Conservation (phyloP, 306 rosid species). For the Rubus idaeus region DNA sequence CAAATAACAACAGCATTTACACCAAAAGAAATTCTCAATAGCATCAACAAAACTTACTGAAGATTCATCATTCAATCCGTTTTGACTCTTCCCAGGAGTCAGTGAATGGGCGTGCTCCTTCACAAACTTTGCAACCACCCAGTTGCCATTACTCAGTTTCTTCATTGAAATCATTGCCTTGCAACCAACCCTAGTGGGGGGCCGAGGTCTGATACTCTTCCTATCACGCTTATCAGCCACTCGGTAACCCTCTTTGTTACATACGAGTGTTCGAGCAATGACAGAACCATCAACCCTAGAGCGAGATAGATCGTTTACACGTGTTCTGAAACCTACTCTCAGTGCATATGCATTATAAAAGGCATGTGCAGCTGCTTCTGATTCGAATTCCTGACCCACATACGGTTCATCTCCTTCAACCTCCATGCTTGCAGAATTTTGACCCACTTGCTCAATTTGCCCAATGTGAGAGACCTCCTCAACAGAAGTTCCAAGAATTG, state of each 20-base stretch:
- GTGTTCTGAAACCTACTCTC: constrained; percentile 34
- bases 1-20: background rate
- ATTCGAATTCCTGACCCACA: constrained; percentile 38
- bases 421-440: background rate
- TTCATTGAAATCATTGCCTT: constrained; percentile 34
- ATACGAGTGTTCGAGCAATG: constrained; percentile 33
- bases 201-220: constrained; percentile 23
- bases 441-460: constrained; percentile 14
- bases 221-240: constrained; percentile 29
- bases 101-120: constrained; percentile 39
- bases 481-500: constrained; percentile 15
- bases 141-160: constrained; percentile 32
- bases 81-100: constrained; percentile 16
- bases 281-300: constrained; percentile 30
- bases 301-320: constrained; percentile 29
- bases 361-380: constrained; percentile 34
- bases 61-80: constrained; percentile 7
- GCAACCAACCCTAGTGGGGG: constrained; percentile 37
- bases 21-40: too few relatives aligned
- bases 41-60: constrained; percentile 12
- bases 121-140: constrained; percentile 37
- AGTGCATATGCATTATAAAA: constrained; percentile 30
- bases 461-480: constrained; percentile 6
- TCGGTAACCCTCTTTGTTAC: constrained; percentile 45
- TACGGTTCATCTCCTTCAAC: constrained; percentile 30